Percentiles rank a stretch among this genome's conserved stretches.
These are phyloP conservation scores for Danielozyma ontarioensis DNA, from an alignment of 805 yeast genomes.

Conservation along the genomic window DNA sequence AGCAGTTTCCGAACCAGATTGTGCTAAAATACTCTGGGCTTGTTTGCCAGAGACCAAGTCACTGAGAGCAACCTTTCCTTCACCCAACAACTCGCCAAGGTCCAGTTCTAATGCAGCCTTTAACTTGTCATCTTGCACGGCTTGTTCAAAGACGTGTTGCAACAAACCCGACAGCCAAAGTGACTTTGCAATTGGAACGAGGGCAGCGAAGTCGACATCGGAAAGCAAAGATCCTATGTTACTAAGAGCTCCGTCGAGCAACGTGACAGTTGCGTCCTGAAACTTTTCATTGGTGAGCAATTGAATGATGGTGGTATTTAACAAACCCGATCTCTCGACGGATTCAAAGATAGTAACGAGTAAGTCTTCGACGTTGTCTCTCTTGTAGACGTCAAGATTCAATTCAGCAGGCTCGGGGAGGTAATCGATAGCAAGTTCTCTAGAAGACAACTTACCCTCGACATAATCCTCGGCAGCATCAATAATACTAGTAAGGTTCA, in stretches of 20 bases:
- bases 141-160: constrained; percentile 15
- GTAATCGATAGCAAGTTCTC: constrained; percentile 4
- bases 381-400: constrained; percentile 8
- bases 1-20: no score
- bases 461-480: constrained; percentile 8
- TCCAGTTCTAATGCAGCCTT: constrained; percentile 17
- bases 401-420: not conserved
- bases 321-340: constrained; percentile 21
- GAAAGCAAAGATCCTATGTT: constrained; percentile 12
- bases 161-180: constrained; percentile 21
- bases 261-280: constrained; percentile 17
- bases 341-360: constrained; percentile 22
- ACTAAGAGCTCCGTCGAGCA: constrained; percentile 18
- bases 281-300: constrained; percentile 20
- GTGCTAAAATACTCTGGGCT: not conserved
- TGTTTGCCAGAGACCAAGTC: not conserved
- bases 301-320: constrained; percentile 17
- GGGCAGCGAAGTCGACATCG: constrained; percentile 12
- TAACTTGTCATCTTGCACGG: constrained; percentile 16
- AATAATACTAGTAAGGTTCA: constrained; percentile 10
- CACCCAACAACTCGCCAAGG: constrained; percentile 14
- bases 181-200: constrained; percentile 15
- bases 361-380: constrained; percentile 27
- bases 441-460: constrained; percentile 1
- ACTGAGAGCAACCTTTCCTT: constrained; percentile 7